These are phyloP conservation scores for Prunus davidiana DNA, from an alignment of 306 rosid genomes.

Conservation along the genomic window DNA sequence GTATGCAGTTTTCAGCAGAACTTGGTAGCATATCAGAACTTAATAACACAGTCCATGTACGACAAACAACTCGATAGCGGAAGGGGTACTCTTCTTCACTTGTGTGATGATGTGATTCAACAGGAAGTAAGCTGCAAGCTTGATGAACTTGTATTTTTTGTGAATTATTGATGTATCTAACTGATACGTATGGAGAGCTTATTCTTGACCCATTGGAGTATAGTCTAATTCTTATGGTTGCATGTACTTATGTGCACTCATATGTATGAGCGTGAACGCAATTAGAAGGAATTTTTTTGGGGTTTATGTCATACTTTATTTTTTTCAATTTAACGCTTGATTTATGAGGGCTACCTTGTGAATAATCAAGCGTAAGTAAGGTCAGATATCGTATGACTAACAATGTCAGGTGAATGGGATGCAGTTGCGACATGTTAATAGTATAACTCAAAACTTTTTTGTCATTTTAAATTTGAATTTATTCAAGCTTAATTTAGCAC, in stretches of 20 bases:
- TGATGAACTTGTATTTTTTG: neutral
- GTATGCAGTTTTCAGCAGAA: constrained; percentile 78
- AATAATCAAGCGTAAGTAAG: neutral
- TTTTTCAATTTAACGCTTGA: neutral
- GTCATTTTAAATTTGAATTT: neutral
- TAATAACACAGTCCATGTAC: constrained; percentile 96
- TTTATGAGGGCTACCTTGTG: neutral
- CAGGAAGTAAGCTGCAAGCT: constrained; percentile 76
- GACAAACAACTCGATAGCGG: constrained; percentile 98
- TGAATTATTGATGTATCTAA: neutral
- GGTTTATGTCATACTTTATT: neutral
- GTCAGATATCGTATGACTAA: neutral
- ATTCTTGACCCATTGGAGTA: neutral
- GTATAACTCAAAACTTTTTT: neutral
- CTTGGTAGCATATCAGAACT: constrained; percentile 81
- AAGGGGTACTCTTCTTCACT: constrained; percentile 96
- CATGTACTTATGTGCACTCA: neutral
- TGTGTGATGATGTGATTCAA: constrained; percentile 98
- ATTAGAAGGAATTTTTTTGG: neutral
- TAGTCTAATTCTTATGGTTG: neutral
- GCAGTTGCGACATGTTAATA: neutral
- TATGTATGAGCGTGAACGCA: neutral
- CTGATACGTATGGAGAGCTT: no score
- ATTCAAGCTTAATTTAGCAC: neutral
- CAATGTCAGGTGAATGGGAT: neutral